Percentiles rank a stretch among this genome's conserved stretches.
These are phyloP conservation scores for Grosmannia serpens DNA, from an alignment of 2,329 filamentous ascomycete genomes.

Conservation along the genomic window DNA sequence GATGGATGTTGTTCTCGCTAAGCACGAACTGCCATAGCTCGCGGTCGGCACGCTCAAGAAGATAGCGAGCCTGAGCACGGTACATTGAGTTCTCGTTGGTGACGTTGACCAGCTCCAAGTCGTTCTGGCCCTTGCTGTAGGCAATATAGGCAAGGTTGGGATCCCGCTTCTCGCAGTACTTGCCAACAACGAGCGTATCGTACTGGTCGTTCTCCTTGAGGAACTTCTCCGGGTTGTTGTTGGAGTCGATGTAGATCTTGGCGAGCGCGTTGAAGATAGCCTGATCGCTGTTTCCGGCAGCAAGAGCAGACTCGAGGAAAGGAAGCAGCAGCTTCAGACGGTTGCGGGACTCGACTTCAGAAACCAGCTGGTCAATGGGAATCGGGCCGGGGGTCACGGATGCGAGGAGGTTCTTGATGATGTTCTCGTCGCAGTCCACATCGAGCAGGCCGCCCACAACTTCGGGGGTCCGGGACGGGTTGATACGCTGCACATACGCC, in stretches of 20 bases:
- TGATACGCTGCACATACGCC: slow-evolving; percentile 94
- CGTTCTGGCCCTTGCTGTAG: slow-evolving; percentile 94
- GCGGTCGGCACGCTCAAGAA: slow-evolving; percentile 76
- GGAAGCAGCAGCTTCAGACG: slow-evolving; percentile 89
- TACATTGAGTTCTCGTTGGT: slow-evolving; percentile 99
- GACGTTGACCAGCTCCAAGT: slow-evolving; percentile 91
- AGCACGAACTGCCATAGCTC: slow-evolving; percentile 95
- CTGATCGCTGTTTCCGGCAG: slow-evolving; percentile 86
- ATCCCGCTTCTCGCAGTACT: slow-evolving; percentile 98
- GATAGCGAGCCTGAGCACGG: slow-evolving; percentile 89
- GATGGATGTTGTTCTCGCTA: slow-evolving; percentile 90
- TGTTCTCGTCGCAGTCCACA: slow-evolving; percentile 91
- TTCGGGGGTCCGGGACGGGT: slow-evolving; percentile 79
- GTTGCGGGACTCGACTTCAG: slow-evolving; percentile 92
- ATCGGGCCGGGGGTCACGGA: slow-evolving; percentile 79
- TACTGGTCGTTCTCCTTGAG: slow-evolving; percentile 96
- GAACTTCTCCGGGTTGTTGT: slow-evolving; percentile 97
- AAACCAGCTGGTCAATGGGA: slow-evolving; percentile 87
- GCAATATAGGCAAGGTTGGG: slow-evolving; percentile 92
- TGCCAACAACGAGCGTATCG: slow-evolving; percentile 81
- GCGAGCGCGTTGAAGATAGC: slow-evolving; percentile 94
- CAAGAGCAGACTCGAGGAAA: slow-evolving; percentile 87
- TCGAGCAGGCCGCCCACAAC: slow-evolving; percentile 90
- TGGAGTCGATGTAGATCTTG: slow-evolving; percentile 98
- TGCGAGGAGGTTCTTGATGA: slow-evolving; percentile 83